Evolutionary conservation across 495 filamentous ascomycete genomes (phyloP), one percentile per base, ranked within the genome.

Genomic region (Neurospora discreta): DNA sequence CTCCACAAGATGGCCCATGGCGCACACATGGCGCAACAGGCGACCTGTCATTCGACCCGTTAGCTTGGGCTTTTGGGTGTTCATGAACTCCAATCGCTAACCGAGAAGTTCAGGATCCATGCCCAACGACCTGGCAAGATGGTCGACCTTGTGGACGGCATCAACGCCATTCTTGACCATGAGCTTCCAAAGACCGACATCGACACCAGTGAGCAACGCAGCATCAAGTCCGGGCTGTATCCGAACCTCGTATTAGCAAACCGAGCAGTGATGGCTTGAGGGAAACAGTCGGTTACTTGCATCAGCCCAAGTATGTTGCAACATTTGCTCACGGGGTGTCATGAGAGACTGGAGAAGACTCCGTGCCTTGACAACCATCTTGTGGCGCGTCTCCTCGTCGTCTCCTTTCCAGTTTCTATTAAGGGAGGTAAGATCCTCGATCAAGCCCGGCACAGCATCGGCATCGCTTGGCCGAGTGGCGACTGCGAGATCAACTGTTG

Each of bases 1-100:
- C 71, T 88, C 83, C 1, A 43, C 41, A 60, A 89, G 78, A 60
- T 84, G 78, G 13, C 83, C 84, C 82, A 86, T 85, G 69, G 86
- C 84, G 16, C 79, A 81, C 0, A 88, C 72, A 67, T 89, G 86
- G 72, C 81, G 82, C 68, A 88, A 71, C 41, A 86, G 74, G 7
- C 83, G 82, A 13, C 52, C 52, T 60, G 26, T 9, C 4, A 9
- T 60, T 3, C 18, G 11, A 26, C 1, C 13, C 9, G 15, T 60
- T 4, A 60, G 52, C 26, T 60, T 8, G 0, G 4, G 1, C 1
- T 33, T 1, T 4, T 18, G 3, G 1, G 46, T 60, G 15, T 18
- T 33, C 6, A 33, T 33, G 5, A 60, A 1, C 0, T 52, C 2
- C 0, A 9, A 15, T 18, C 23, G 30, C 52, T 60, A 33, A 60